Base-by-base conservation (phyloP, 2,329 filamentous ascomycete species). In the Purpureocillium lavendulum region DNA sequence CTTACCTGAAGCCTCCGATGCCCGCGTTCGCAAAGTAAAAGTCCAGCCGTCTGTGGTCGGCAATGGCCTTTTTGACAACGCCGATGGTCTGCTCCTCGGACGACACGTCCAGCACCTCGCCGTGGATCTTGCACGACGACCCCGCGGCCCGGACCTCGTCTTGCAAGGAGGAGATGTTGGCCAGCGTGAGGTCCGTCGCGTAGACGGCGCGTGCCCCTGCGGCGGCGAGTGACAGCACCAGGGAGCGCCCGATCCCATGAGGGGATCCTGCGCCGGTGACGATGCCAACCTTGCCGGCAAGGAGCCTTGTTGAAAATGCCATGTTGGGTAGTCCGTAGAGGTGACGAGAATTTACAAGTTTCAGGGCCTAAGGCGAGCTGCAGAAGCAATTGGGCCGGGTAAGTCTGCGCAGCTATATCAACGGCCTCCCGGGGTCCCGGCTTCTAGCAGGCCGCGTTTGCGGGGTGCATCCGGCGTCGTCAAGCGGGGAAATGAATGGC, bases 201-300 rank as follows among this genome's bases (percentile, higher is more conserved):
- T 46, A 50, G 2, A 52, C 45, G 1, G 48, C 49, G 1, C n/a
- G 18, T 3, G 44, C 49, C 0, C 49, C 49, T 4, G 47, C 44
- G 1, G 21, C 32, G 1, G 51, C 52, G 7, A 52, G 39, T 0
- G 38, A 41, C 9, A 52, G 34, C 0, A 52, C 50, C 8, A 49
- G 35, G 4, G 52, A 53, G 13, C 53, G 35, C 2, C 52, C 52
- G 24, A 56, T 56, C 3, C 53, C 51, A 16, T 46, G 42, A 2
- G 52, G 45, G 1, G 53, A 54, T 1, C 53, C 53, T 1, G 52
- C 53, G n/a, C 53, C 53, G 0, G 53, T 55, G 15, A 54, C 46
- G 15, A 55, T 14, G 13, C 49, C 49, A 15, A 56, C 52, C 30
- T 52, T 44, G 30, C 42, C 47, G 4, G 18, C 15, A 4, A 48